A percentile compares a stretch with the other conserved stretches of the same genome.
Conservation (phyloP, 495 filamentous ascomycete species). For the Pseudomonodictys pantanalensis region DNA sequence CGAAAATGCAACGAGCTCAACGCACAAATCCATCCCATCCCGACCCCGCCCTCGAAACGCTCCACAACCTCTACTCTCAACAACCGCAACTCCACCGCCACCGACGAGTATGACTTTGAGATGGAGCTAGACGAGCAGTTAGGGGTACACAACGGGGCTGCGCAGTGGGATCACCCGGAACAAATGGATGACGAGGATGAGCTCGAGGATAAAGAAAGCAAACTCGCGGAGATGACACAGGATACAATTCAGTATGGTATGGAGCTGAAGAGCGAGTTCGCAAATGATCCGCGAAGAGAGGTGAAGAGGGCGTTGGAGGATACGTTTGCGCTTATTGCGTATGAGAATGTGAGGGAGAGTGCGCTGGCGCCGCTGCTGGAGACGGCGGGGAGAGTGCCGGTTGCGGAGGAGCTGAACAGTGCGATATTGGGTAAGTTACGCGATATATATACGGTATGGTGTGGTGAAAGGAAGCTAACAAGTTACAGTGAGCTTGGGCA, state of each 20-base stretch:
- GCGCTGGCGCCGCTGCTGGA: constrained; percentile 78
- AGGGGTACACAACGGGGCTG: constrained; percentile 28
- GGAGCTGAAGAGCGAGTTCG: constrained; percentile 72
- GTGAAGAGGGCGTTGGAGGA: constrained; percentile 74
- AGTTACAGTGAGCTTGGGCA: constrained; percentile 74
- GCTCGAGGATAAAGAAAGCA: not conserved
- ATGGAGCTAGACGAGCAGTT: constrained; percentile 78
- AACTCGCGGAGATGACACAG: constrained; percentile 57
- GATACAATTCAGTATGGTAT: constrained; percentile 80
- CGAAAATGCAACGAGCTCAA: constrained; percentile 65
- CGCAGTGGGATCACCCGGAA: constrained; percentile 49
- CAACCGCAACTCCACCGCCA: constrained; percentile 31
- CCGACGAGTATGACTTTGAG: constrained; percentile 46
- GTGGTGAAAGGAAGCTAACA: constrained; percentile 20
- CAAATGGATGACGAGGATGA: constrained; percentile 43
- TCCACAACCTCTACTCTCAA: constrained; percentile 34
- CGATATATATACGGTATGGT: constrained; percentile 2
- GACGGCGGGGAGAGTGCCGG: constrained; percentile 66
- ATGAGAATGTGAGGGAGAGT: constrained; percentile 70
- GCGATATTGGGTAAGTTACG: constrained; percentile 77
- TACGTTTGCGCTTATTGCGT: constrained; percentile 86
- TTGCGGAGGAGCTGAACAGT: constrained; percentile 92
- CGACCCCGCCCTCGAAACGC: constrained; percentile 40
- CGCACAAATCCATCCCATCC: constrained; percentile 16
- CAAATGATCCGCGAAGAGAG: constrained; percentile 62